A percentile compares a stretch with the other conserved stretches of the same genome.
Conservation (phyloP, 495 filamentous ascomycete genomes). For the Evernia prunastri region DNA sequence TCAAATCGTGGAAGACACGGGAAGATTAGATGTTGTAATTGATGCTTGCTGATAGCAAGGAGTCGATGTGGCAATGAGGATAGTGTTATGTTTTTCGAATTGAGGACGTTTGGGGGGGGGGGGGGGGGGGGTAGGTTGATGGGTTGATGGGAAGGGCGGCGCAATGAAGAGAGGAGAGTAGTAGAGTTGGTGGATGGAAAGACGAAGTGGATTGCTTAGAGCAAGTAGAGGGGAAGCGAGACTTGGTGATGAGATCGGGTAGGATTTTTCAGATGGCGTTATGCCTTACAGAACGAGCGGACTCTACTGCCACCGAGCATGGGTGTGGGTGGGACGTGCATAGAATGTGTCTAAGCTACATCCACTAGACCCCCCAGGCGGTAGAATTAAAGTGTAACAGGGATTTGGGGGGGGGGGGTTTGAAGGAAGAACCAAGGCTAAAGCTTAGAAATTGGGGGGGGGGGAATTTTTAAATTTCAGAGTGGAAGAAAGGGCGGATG, state of each 20-base stretch:
- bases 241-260: conserved; percentile 18
- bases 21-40: background rate
- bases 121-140: too few species aligned
- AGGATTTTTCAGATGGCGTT: conserved; percentile 19
- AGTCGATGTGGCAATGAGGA: background rate
- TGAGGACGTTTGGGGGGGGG: too few species aligned
- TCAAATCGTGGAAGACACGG: background rate
- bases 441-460: too few species aligned
- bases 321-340: conserved; percentile 15
- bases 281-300: conserved; percentile 12
- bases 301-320: background rate
- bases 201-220: conserved; percentile 1
- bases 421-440: too few species aligned
- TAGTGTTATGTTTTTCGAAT: background rate
- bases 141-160: background rate
- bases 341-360: conserved; percentile 14
- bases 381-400: conserved; percentile 15
- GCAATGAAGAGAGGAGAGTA: background rate
- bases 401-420: background rate
- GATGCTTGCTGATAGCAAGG: background rate
- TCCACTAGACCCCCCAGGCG: background rate
- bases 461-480: too few species aligned
- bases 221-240: conserved; percentile 8
- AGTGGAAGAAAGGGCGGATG: background rate
- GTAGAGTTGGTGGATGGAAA: background rate